Conservation (phyloP, 75 land plant species). For the Azolla pinnata region DNA sequence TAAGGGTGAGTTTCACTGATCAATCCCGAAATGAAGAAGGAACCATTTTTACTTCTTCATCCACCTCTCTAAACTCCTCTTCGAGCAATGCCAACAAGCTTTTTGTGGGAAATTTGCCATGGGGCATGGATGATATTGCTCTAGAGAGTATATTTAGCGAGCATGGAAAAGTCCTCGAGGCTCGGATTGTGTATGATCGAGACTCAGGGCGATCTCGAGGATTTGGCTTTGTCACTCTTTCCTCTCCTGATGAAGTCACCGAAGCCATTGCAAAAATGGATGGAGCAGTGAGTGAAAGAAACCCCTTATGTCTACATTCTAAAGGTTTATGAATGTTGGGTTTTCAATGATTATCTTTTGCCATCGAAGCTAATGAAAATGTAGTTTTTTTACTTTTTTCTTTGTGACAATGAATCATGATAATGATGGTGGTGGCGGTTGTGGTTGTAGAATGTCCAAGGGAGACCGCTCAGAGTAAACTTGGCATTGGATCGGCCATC, state of each 20-base stretch:
- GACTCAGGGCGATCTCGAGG: conserved; percentile 88
- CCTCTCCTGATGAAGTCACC: conserved; percentile 42
- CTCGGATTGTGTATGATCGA: conserved; percentile 61
- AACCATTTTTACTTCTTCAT: no score
- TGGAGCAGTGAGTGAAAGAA: conserved; percentile 66
- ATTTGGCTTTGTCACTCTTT: conserved; percentile 80
- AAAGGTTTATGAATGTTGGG: no score
- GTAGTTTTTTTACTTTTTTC: no score
- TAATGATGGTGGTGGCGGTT: no score
- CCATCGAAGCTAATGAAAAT: no score
- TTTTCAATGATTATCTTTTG: no score
- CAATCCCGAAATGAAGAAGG: background rate
- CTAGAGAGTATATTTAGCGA: conserved; percentile 64
- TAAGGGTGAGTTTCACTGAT: conserved; percentile 2
- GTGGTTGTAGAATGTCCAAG: no score
- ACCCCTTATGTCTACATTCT: no score
- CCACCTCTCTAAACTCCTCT: no score
- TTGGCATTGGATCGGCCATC: no score
- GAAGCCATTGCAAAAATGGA: conserved; percentile 72
- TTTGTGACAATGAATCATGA: no score
- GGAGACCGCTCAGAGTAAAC: no score
- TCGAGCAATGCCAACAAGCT: conserved; percentile 19
- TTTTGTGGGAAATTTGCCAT: conserved; percentile 84
- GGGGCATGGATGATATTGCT: conserved; percentile 57
- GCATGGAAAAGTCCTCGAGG: conserved; percentile 78